Percentiles rank a stretch among this genome's conserved stretches.
Conservation (phyloP, 2,329 filamentous ascomycete genomes). For the Talaromyces sp. region DNA sequence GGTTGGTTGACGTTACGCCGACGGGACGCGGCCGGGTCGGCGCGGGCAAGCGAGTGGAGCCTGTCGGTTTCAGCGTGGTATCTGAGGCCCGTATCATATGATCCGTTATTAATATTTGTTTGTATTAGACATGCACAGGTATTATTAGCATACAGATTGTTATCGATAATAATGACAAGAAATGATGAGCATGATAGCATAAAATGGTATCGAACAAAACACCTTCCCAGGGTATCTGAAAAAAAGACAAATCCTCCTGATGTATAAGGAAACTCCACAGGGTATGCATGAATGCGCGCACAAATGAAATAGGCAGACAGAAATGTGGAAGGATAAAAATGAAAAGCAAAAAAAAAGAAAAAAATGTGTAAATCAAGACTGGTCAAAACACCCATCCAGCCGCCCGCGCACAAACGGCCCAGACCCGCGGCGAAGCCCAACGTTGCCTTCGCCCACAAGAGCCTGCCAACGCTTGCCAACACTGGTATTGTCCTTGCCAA, state of each 20-base stretch:
- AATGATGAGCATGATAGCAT: not conserved
- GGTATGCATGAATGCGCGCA: constrained; percentile 4
- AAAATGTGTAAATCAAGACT: constrained; percentile 17
- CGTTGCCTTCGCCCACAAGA: constrained; percentile 38
- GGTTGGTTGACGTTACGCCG: not conserved
- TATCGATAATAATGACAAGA: not conserved
- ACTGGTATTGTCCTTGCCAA: constrained; percentile 37
- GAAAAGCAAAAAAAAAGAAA: not conserved
- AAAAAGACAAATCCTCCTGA: not conserved
- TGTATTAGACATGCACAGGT: not conserved
- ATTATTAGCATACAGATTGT: not conserved
- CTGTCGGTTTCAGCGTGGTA: not conserved
- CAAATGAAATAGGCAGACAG: not conserved
- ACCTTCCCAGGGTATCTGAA: constrained; percentile 4
- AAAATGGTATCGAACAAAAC: not conserved
- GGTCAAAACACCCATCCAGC: constrained; percentile 20
- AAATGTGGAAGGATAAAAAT: too few species aligned
- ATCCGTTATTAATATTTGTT: too few species aligned
- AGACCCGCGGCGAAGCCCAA: constrained; percentile 31
- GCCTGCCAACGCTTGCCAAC: constrained; percentile 39
- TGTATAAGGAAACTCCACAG: constrained; percentile 10
- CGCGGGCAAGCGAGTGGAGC: not conserved
- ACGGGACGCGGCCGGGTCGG: not conserved
- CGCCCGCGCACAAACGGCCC: constrained; percentile 21
- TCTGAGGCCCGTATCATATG: too few species aligned